Conservation (phyloP, 495 filamentous ascomycete species). For the Hyaloscypha hepaticicola region DNA sequence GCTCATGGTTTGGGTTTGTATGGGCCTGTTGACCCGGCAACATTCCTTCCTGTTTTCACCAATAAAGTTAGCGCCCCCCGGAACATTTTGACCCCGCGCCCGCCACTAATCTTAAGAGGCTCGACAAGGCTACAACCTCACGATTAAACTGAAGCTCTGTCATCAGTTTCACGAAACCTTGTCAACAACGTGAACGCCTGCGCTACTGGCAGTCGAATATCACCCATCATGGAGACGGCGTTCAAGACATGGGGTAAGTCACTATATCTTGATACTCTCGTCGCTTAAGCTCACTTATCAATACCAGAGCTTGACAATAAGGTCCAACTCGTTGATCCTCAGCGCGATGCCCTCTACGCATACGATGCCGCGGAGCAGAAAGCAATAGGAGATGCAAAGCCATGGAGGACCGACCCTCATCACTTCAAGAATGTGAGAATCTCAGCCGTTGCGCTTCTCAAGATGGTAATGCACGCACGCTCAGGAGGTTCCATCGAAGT, state of each 20-base stretch:
- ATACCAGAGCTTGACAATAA: constrained; percentile 83
- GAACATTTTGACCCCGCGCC: background rate
- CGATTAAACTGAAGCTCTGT: background rate
- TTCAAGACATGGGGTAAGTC: constrained; percentile 32
- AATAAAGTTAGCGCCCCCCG: background rate
- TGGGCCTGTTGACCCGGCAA: constrained; percentile 20
- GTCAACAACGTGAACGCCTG: background rate
- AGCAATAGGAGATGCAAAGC: constrained; percentile 54
- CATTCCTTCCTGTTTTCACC: constrained; percentile 5
- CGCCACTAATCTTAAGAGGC: background rate
- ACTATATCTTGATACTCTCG: background rate
- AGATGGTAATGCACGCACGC: constrained; percentile 99
- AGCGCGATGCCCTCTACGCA: constrained; percentile 86
- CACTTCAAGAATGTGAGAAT: constrained; percentile 95
- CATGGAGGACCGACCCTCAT: constrained; percentile 80
- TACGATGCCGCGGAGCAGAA: constrained; percentile 70
- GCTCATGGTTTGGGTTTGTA: background rate
- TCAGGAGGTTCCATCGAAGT: constrained; percentile 89
- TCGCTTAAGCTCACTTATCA: constrained; percentile 23
- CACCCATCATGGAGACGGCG: constrained; percentile 30
- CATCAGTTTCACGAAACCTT: background rate
- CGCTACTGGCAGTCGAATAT: background rate
- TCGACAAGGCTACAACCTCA: constrained; percentile 20
- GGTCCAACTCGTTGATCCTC: constrained; percentile 76
- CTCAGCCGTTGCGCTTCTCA: constrained; percentile 88